Base-by-base conservation (phyloP, 495 filamentous ascomycete species). In the Apiosordaria backusii region DNA sequence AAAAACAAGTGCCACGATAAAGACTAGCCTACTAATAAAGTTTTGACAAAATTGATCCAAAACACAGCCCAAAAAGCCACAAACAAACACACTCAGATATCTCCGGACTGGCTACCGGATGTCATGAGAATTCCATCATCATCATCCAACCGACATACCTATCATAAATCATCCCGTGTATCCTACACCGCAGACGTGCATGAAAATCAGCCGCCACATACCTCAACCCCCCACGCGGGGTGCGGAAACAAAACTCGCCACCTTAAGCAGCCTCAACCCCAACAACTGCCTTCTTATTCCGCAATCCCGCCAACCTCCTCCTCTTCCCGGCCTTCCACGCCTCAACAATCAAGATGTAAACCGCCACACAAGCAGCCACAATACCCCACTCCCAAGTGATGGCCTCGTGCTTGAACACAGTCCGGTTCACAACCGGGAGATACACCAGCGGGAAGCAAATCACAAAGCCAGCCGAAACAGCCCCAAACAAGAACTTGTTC, bases 321-420 rank as follows among this genome's bases (percentile, higher is more conserved):
- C 89, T 79, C 78, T 92, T 92, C 5, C 76, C 66, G 52, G 80
- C 83, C 77, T 91, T 91, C 87, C 88, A 91, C 29, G 76, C 72
- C 76, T 92, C 89, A 22, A 90, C 79, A 61, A 87, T 83, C 0
- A 75, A 68, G 19, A 89, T 76, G 68, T 88, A 91, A 4, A 88
- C 75, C 59, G 86, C 74, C 23, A 83, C 82, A 50, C 85, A 84
- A 1, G 80, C 87, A 61, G 84, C 70, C 0, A 85, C 86, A 4
- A 88, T 66, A 7, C 81, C 85, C 90, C 90, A 92, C 71, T 92
- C 89, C 90, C 89, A 91, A 29, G 73, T 82, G 52, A 93, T 91
- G 7, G 83, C 82, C 10, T 78, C 81, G 66, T 93, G 90, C 73
- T 90, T 91, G 79, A 93, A 92, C 1, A 93, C 89, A 1, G 77